A percentile compares a stretch with the other conserved stretches of the same genome.
phyloP scores from a whole-genome alignment of 2,329 filamentous ascomycete genomes.

The Fusarium sp. region DNA sequence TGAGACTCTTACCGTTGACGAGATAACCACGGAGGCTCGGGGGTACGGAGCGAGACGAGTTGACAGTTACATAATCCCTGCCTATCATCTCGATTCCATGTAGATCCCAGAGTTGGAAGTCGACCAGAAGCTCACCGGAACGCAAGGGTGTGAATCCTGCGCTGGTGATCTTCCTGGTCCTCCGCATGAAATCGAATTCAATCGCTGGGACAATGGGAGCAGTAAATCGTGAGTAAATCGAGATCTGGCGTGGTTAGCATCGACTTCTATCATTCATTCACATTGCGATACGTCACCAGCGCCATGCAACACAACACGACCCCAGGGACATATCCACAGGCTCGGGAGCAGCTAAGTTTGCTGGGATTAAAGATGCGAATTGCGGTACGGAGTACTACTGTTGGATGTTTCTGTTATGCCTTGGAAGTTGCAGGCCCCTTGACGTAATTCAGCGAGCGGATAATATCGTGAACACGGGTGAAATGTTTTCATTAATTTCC shows the following conservation, averaged over 20 bases:
- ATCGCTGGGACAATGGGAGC: conserved; percentile 18
- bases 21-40: conserved; percentile 38
- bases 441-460: conserved; percentile 26
- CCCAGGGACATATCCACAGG: conserved; percentile 8
- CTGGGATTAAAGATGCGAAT: conserved; percentile 16
- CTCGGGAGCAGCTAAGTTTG: conserved; percentile 14
- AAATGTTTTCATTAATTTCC: conserved; percentile 32
- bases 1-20: conserved; percentile 15
- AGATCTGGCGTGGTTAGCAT: conserved; percentile 23
- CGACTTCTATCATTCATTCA: conserved; percentile 14
- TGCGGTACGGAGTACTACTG: not conserved
- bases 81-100: conserved; percentile 42
- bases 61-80: conserved; percentile 40
- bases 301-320: conserved; percentile 30
- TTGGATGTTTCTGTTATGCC: conserved; percentile 24
- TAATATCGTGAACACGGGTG: conserved; percentile 11
- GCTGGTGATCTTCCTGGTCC: conserved; percentile 23
- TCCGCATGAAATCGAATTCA: conserved; percentile 37
- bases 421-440: conserved; percentile 31
- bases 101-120: conserved; percentile 37
- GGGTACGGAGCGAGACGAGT: conserved; percentile 36
- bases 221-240: conserved; percentile 25
- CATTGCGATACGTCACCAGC: conserved; percentile 29
- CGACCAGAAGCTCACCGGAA: conserved; percentile 36
- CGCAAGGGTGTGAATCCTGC: conserved; percentile 33